Evolutionary conservation across 805 yeast genomes (phyloP), one percentile per base, ranked within the genome.

Genomic region (Grigorovia jiainica): DNA sequence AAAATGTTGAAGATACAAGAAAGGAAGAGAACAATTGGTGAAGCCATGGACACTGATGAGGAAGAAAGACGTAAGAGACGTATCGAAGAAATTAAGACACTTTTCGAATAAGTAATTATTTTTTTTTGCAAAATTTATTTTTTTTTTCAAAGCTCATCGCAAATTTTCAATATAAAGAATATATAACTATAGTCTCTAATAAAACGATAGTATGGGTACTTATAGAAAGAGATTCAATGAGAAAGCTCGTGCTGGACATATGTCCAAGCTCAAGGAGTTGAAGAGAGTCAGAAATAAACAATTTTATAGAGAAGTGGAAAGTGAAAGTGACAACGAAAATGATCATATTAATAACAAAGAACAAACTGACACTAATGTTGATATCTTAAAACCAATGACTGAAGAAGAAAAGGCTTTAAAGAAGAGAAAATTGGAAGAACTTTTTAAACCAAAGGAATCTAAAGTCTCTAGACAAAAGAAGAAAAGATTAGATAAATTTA

Each of bases 1-100:
- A 78, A 87, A 51, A 90, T 89, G 92, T 67, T 90, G 38, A 71
- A 75, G 47, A 84, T 90, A 32, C 97, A 89, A 58, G 95, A 85
- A 48, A 66, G 89, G 31, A 90, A 89, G 32, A 71, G 82, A 50
- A 82, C 78, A 39, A 67, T 82, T 44, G 90, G 90, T n/a, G 89
- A 82, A 51, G 85, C 82, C 0, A 79, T 82, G 37, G 84, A 80
- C 33, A 77, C 75, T 3, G 83, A 76, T 47, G 90, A 82, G 52
- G 89, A 81, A 43, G 90, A 82, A 54, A 70, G 84, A 57, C 65
- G 84, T 41, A 75, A 73, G 54, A 69, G 79, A 55, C 68, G 86
- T 54, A 76, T 82, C 27, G 87, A 82, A 50, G 90, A 83, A 50
- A 77, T 82, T 43, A 76, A 80, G 59, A 72, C 75, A 60, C 64